A percentile compares a stretch with the other conserved stretches of the same genome.
Conservation (phyloP, 495 filamentous ascomycete genomes). For the Podospora pseudopauciseta region DNA sequence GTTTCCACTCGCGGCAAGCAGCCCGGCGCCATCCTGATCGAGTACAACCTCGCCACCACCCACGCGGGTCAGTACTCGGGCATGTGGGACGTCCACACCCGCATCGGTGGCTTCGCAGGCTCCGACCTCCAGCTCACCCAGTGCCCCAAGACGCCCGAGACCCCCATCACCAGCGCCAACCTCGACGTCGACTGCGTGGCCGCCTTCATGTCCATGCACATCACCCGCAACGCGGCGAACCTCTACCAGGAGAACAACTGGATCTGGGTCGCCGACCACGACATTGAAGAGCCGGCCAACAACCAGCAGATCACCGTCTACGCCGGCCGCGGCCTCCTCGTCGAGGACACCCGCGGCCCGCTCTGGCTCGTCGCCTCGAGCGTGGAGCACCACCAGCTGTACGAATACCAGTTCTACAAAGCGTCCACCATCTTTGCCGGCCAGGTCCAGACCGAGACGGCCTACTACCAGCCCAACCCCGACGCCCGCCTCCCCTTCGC, state of each 20-base stretch:
- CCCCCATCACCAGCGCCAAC: constrained; percentile 35
- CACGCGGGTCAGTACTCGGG: constrained; percentile 57
- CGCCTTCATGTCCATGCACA: constrained; percentile 65
- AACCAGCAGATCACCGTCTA: constrained; percentile 68
- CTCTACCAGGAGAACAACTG: constrained; percentile 66
- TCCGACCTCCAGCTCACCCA: constrained; percentile 69
- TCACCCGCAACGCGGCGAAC: constrained; percentile 52
- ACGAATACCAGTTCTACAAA: constrained; percentile 72
- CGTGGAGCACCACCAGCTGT: constrained; percentile 69
- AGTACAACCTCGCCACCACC: constrained; percentile 75
- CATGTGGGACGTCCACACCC: constrained; percentile 88
- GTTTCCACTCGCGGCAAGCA: constrained; percentile 69
- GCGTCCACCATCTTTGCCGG: constrained; percentile 64
- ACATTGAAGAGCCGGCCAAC: constrained; percentile 57
- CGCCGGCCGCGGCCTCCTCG: constrained; percentile 61
- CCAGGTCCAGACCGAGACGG: constrained; percentile 78
- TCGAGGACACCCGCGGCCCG: constrained; percentile 53
- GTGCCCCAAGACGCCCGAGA: constrained; percentile 61
- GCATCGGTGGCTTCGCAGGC: constrained; percentile 74
- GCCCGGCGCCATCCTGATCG: constrained; percentile 76
- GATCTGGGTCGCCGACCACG: constrained; percentile 72
- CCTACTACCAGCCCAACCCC: constrained; percentile 66
- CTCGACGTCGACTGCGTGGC: constrained; percentile 58
- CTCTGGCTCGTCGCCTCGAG: constrained; percentile 55
- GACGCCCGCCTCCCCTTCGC: constrained; percentile 63